phyloP scores from a whole-genome alignment of 1,284 basidiomycete species.

The Ganoderma lucidum region DNA sequence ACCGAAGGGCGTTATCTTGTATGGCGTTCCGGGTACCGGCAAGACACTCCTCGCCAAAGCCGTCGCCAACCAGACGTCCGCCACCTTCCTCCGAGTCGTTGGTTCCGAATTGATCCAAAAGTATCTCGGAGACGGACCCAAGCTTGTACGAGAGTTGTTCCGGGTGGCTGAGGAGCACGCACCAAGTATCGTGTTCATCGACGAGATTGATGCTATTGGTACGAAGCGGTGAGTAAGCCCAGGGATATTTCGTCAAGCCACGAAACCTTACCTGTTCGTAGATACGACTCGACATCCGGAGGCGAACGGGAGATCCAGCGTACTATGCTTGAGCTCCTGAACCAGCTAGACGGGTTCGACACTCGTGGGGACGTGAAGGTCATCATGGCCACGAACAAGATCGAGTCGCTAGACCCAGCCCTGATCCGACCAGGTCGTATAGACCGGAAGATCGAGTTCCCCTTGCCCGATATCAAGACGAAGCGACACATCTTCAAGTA shows the following conservation, averaged over 20 bases:
- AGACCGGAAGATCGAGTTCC: slow-evolving; percentile 98
- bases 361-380: slow-evolving; percentile 99
- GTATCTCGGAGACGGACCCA: slow-evolving; percentile 99
- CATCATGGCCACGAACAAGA: slow-evolving; percentile 93
- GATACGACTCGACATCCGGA: slow-evolving; percentile 96
- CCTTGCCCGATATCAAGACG: slow-evolving; percentile 94
- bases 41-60: slow-evolving; percentile 99
- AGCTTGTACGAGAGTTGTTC: slow-evolving; percentile 97
- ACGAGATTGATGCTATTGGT: slow-evolving; percentile 98
- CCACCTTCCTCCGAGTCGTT: slow-evolving; percentile 97
- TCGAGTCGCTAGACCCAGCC: slow-evolving; percentile 95
- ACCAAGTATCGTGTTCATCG: slow-evolving; percentile 99
- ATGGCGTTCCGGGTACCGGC: slow-evolving; percentile 98
- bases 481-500: slow-evolving; percentile 98
- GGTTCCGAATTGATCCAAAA: slow-evolving; percentile 99
- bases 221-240: slow-evolving; percentile 84
- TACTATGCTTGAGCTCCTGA: slow-evolving; percentile 98
- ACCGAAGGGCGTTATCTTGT: slow-evolving; percentile 99
- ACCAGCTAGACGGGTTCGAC: slow-evolving; percentile 99
- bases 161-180: slow-evolving; percentile 97
- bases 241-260: slow-evolving; percentile 2
- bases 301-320: slow-evolving; percentile 99
- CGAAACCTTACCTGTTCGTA: slow-evolving; percentile 41
- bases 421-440: slow-evolving; percentile 98
- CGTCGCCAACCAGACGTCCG: slow-evolving; percentile 98